These are phyloP conservation scores for Dictyostelium brefeldianum DNA, from an alignment of 78 protist genomes.

Conservation along the genomic window DNA sequence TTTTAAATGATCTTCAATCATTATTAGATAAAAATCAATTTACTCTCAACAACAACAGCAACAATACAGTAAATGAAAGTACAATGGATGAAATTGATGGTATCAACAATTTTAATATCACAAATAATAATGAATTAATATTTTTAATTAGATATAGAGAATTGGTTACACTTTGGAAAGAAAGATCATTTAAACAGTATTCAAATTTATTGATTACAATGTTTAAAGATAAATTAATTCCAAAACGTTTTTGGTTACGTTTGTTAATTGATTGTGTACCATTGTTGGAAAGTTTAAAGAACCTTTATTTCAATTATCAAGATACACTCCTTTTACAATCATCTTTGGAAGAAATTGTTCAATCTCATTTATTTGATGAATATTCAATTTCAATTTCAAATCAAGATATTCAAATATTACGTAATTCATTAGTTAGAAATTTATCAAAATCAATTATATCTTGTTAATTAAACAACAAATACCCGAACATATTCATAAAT, in stretches of 20 bases:
- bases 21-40: constrained; percentile 28
- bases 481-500: neutral
- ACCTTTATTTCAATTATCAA: constrained; percentile 36
- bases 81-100: neutral
- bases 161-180: constrained; percentile 57
- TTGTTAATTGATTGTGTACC: constrained; percentile 49
- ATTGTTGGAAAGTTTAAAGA: constrained; percentile 35
- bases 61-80: neutral
- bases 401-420: constrained; percentile 44
- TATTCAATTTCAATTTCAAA: constrained; percentile 22
- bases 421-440: constrained; percentile 51
- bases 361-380: constrained; percentile 53
- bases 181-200: constrained; percentile 62
- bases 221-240: constrained; percentile 55
- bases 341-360: constrained; percentile 45
- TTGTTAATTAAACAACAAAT: neutral
- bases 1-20: constrained; percentile 54
- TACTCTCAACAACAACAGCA: neutral
- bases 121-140: constrained; percentile 41
- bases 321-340: constrained; percentile 26
- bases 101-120: neutral
- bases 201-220: constrained; percentile 32
- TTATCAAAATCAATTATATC: constrained; percentile 40
- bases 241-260: constrained; percentile 56
- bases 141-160: constrained; percentile 66